Evolutionary conservation across 73 alveolate species (phyloP).

Genomic region (Paramecium tetraurelia): DNA sequence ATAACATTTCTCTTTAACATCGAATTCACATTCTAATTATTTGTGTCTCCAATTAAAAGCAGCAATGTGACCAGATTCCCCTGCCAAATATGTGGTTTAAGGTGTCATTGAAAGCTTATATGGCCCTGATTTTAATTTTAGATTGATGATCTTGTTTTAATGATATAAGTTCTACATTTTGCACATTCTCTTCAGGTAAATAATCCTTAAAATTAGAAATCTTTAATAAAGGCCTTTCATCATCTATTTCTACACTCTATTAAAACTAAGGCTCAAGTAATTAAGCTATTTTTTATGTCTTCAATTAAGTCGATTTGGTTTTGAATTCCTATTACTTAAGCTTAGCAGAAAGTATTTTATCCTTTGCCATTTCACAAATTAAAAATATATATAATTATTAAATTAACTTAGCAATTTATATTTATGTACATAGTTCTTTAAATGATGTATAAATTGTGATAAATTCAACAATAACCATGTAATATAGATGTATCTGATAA

Average conservation of each 20-base stretch:
- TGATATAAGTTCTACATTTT: not conserved
- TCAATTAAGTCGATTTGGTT: not conserved
- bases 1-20: slow-evolving; percentile 73
- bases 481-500: not conserved
- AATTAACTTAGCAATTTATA: no score
- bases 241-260: not conserved
- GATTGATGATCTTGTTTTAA: slow-evolving; percentile 74
- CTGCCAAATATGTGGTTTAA: slow-evolving; percentile 80
- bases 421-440: not conserved
- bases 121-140: slow-evolving; percentile 81
- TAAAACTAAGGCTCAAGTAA: not conserved
- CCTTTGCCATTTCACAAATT: slow-evolving; percentile 33
- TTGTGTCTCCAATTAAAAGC: slow-evolving; percentile 90
- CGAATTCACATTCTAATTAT: slow-evolving; percentile 82
- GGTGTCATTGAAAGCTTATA: slow-evolving; percentile 50
- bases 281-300: slow-evolving; percentile 13
- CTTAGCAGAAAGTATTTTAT: not conserved
- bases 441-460: no score
- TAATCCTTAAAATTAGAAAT: not conserved
- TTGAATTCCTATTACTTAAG: not conserved
- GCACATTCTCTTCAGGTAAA: not conserved
- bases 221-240: slow-evolving; percentile 6
- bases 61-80: slow-evolving; percentile 91
- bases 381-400: not conserved
- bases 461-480: not conserved